Conservation (phyloP, 2,329 filamentous ascomycete genomes). For the Alternaria burnsii region DNA sequence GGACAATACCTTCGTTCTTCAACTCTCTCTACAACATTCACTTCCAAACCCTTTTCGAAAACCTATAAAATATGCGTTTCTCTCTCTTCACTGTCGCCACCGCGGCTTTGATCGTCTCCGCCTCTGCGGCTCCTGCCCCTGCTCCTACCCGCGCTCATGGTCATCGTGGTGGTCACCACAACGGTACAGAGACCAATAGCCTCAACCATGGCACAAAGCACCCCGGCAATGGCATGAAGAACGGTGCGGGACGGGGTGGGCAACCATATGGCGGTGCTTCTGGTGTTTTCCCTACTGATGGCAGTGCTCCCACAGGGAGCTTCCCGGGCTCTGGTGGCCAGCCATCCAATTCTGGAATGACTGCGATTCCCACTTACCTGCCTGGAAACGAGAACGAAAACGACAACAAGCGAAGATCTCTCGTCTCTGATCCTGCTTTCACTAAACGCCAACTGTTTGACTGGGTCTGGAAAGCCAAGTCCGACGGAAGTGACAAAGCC, state of each 20-base stretch:
- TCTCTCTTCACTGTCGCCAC: slow-evolving; percentile 31
- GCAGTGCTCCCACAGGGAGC: slow-evolving; percentile 15
- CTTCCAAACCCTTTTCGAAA: neutral
- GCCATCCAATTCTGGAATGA: slow-evolving; percentile 8
- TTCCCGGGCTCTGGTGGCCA: slow-evolving; percentile 10
- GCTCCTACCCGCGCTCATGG: neutral
- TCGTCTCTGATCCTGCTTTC: slow-evolving; percentile 22
- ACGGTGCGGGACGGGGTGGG: neutral
- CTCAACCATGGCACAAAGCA: slow-evolving; percentile 1
- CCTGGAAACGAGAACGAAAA: slow-evolving; percentile 3
- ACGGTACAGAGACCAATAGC: neutral
- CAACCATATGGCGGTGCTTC: slow-evolving; percentile 2
- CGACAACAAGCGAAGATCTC: slow-evolving; percentile 9
- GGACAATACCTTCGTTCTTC: slow-evolving; percentile 20
- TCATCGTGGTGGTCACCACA: neutral
- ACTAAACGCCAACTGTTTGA: slow-evolving; percentile 6
- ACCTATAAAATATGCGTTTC: slow-evolving; percentile 31
- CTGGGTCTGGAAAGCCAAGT: neutral
- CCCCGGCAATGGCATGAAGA: neutral
- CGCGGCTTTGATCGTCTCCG: slow-evolving; percentile 29
- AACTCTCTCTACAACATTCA: neutral
- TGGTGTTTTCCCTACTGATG: slow-evolving; percentile 16
- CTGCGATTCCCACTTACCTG: slow-evolving; percentile 13
- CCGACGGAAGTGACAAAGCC: neutral
- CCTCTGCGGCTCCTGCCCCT: slow-evolving; percentile 26